Percentiles rank a stretch among this genome's conserved stretches.
These are phyloP conservation scores for Coffea canephora DNA, from an alignment of 257 asterid species.

Conservation along the genomic window DNA sequence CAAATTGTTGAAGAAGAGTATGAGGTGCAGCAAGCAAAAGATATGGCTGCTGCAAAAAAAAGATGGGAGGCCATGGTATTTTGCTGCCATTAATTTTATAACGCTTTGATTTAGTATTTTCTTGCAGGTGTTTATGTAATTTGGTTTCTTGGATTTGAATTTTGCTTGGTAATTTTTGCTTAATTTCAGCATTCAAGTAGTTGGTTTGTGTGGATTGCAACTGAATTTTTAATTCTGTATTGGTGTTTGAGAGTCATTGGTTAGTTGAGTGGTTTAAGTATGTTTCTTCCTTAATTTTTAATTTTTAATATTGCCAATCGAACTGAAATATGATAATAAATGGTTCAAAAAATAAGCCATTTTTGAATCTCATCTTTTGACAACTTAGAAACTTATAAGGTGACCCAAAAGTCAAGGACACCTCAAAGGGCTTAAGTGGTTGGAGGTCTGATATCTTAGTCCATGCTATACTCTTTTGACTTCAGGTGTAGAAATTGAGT, in stretches of 20 bases:
- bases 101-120: background rate
- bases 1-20: constrained; percentile 81
- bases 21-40: constrained; percentile 90
- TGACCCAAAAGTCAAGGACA: constrained; percentile 1
- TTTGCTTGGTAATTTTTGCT: background rate
- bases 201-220: background rate
- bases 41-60: constrained; percentile 95
- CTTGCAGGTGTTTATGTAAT: background rate
- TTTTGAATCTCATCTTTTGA: background rate
- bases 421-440: background rate
- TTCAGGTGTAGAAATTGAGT: background rate
- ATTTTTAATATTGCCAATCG: background rate
- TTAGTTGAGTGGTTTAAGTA: background rate
- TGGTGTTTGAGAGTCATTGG: background rate
- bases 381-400: background rate
- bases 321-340: background rate
- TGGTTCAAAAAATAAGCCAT: background rate
- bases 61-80: constrained; percentile 98
- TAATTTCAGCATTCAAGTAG: background rate
- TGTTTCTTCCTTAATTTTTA: background rate
- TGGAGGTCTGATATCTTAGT: background rate
- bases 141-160: background rate
- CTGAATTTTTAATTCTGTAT: background rate
- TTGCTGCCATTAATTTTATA: background rate
- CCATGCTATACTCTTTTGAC: too few species aligned